phyloP scores from a whole-genome alignment of 1,139 yeast species.

The Geotrichum fermentans region DNA sequence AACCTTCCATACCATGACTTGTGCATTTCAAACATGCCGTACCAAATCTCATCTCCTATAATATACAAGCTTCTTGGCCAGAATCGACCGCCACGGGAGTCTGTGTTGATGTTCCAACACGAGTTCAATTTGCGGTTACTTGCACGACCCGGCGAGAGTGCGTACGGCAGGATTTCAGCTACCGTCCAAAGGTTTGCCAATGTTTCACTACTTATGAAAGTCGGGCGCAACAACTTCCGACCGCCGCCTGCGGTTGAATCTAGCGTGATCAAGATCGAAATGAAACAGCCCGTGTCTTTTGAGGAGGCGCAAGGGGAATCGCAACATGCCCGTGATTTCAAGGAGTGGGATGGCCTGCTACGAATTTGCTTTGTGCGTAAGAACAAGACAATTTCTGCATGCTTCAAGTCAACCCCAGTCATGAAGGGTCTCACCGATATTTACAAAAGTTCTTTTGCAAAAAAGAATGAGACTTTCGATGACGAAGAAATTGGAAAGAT shows the following conservation, averaged over 20 bases:
- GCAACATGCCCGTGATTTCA: constrained; percentile 70
- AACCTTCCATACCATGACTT: constrained; percentile 92
- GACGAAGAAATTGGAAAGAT: constrained; percentile 66
- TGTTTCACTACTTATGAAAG: constrained; percentile 96
- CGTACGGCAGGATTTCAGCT: constrained; percentile 88
- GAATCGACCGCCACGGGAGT: constrained; percentile 93
- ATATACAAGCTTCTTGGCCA: constrained; percentile 87
- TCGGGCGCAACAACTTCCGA: constrained; percentile 89
- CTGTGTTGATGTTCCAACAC: constrained; percentile 94
- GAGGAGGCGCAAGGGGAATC: not conserved
- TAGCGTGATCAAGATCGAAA: constrained; percentile 87
- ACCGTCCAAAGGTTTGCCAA: constrained; percentile 99
- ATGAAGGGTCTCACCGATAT: constrained; percentile 79
- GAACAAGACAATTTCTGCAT: constrained; percentile 90
- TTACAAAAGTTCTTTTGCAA: constrained; percentile 43
- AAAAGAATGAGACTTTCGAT: constrained; percentile 39
- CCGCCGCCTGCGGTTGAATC: constrained; percentile 99
- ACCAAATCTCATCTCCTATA: constrained; percentile 92
- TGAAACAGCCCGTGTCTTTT: constrained; percentile 56
- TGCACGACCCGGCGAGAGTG: constrained; percentile 90
- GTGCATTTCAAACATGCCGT: constrained; percentile 95
- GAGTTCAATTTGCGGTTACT: constrained; percentile 88
- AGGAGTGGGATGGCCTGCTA: constrained; percentile 95
- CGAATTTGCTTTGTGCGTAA: constrained; percentile 88
- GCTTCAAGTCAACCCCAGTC: constrained; percentile 77